These are phyloP conservation scores for Trichopus zeylanicus DNA, from an alignment of 116 monocot species.

Conservation along the genomic window DNA sequence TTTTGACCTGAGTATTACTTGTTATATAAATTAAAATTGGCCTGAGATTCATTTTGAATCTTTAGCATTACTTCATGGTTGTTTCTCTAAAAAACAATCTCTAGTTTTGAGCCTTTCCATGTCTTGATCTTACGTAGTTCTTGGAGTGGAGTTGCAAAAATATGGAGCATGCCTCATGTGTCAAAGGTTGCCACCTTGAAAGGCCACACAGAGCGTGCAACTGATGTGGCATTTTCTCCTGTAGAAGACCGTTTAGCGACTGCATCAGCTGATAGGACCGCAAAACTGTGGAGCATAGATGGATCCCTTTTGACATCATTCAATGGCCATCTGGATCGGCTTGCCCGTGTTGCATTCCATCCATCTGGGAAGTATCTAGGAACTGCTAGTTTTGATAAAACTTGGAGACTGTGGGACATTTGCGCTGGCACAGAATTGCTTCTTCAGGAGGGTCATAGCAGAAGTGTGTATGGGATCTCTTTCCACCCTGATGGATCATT, in stretches of 20 bases:
- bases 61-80: no score
- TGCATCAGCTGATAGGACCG: constrained; percentile 86
- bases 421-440: constrained; percentile 65
- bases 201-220: constrained; percentile 81
- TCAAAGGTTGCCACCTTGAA: constrained; percentile 52
- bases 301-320: constrained; percentile 65
- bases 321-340: constrained; percentile 79
- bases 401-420: constrained; percentile 96
- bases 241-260: constrained; percentile 58
- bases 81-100: no score
- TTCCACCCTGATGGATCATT: constrained; percentile 97
- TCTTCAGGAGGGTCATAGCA: constrained; percentile 94
- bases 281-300: constrained; percentile 73
- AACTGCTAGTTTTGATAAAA: constrained; percentile 96
- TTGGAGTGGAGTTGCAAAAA: constrained; percentile 74
- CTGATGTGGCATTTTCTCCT: constrained; percentile 91
- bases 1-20: no score
- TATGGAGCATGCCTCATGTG: constrained; percentile 91
- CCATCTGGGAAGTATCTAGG: constrained; percentile 91
- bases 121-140: constrained; percentile 37
- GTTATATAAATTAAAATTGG: no score
- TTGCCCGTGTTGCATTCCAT: constrained; percentile 85
- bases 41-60: no score
- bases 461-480: constrained; percentile 69
- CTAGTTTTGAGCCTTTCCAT: no score